Conservation (phyloP, 305 asterid genomes). For the Fraxinus sp. region DNA sequence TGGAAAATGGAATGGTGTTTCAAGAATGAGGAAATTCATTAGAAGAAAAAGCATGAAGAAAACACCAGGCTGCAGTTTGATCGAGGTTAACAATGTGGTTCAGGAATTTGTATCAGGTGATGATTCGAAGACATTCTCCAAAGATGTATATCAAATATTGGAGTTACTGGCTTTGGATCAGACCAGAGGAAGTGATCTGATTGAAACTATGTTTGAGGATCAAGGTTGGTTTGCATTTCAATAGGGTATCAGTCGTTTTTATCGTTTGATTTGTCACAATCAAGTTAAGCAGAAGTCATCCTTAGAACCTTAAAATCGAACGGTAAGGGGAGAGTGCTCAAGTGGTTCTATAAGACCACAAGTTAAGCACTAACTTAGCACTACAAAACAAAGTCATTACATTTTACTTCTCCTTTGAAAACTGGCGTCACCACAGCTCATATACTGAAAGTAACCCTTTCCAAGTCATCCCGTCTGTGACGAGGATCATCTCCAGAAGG, state of each 20-base stretch:
- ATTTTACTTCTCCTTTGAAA: not conserved
- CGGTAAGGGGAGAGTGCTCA: not conserved
- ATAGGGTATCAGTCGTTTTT: not conserved
- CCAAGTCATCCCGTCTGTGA: not conserved
- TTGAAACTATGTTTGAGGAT: slow-evolving; percentile 23
- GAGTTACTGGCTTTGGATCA: slow-evolving; percentile 53
- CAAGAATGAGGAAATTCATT: slow-evolving; percentile 59
- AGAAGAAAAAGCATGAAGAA: slow-evolving; percentile 70
- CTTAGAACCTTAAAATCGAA: not conserved
- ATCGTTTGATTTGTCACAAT: not conserved
- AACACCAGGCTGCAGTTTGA: slow-evolving; percentile 68
- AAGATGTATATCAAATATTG: slow-evolving; percentile 42
- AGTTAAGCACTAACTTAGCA: not conserved
- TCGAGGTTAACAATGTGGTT: slow-evolving; percentile 60
- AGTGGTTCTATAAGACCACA: not conserved
- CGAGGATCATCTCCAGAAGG: not conserved
- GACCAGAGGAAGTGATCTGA: slow-evolving; percentile 25
- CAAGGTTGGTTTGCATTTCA: not conserved
- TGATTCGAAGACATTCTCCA: slow-evolving; percentile 46
- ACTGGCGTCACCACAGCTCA: too few relatives aligned
- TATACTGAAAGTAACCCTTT: not conserved
- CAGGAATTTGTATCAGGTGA: slow-evolving; percentile 72
- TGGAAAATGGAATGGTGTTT: slow-evolving; percentile 79
- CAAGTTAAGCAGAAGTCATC: not conserved
- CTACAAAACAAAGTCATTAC: not conserved